phyloP scores from a whole-genome alignment of 129 eudicot genomes.

The Lactuca saligna region DNA sequence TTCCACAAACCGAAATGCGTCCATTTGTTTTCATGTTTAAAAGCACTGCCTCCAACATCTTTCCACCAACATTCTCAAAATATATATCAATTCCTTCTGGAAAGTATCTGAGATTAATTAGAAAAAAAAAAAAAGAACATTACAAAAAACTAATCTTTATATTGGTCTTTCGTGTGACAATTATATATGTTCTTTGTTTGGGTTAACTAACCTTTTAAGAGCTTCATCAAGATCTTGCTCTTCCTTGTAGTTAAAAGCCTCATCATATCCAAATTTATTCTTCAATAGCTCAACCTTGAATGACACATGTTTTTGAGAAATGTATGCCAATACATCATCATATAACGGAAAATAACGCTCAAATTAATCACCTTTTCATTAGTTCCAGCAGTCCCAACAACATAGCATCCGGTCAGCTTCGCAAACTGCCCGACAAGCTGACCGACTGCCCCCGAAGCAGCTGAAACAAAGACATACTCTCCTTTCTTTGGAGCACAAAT shows the following conservation, averaged over 20 bases:
- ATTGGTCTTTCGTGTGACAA: too few relatives aligned
- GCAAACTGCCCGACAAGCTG: too few relatives aligned
- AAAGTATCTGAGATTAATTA: slow-evolving; percentile 17
- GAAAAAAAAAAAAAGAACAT: too few relatives aligned
- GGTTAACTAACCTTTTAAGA: slow-evolving; percentile 31
- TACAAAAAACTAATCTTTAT: too few relatives aligned
- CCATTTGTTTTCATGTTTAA: slow-evolving; percentile 33
- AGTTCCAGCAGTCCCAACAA: slow-evolving; percentile 50
- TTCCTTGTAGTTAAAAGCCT: slow-evolving; percentile 53
- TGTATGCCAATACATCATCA: background rate
- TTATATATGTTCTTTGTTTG: too few relatives aligned
- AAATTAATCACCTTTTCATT: slow-evolving; percentile 35
- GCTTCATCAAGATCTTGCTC: slow-evolving; percentile 35
- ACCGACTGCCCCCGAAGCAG: too few relatives aligned
- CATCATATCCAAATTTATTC: slow-evolving; percentile 41
- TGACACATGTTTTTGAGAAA: background rate
- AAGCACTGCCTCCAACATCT: slow-evolving; percentile 42
- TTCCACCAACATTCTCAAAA: slow-evolving; percentile 40
- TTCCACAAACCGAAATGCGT: slow-evolving; percentile 33
- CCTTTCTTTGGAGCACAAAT: too few relatives aligned
- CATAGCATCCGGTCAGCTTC: slow-evolving; percentile 26
- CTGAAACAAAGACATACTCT: too few relatives aligned
- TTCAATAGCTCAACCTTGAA: slow-evolving; percentile 46
- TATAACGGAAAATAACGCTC: background rate
- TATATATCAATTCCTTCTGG: slow-evolving; percentile 40